Conservation (phyloP, 1,284 basidiomycete species). For the Laetiporus sulphureus region DNA sequence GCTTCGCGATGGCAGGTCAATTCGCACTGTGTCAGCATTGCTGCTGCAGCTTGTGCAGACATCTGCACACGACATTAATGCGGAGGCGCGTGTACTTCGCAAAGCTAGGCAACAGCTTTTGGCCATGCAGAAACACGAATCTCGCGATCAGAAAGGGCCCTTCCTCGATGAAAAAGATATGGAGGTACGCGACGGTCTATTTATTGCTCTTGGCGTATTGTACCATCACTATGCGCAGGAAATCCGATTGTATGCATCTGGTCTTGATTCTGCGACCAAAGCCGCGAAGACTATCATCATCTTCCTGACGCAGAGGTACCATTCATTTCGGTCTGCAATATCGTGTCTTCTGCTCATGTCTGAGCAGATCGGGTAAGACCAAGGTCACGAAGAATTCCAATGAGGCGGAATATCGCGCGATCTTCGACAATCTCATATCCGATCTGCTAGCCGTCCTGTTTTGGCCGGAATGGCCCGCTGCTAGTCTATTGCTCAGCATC, state of each 20-base stretch:
- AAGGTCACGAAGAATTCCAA: constrained; percentile 84
- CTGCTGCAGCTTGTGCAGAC: constrained; percentile 95
- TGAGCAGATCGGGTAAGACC: constrained; percentile 61
- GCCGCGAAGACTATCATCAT: constrained; percentile 79
- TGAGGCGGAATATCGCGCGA: constrained; percentile 85
- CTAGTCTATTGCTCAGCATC: constrained; percentile 73
- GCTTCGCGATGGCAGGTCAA: constrained; percentile 76
- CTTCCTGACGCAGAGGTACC: constrained; percentile 76
- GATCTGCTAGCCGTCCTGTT: constrained; percentile 88
- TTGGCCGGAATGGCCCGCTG: constrained; percentile 96
- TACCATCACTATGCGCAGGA: no score
- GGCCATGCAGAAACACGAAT: constrained; percentile 55
- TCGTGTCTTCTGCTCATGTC: background rate
- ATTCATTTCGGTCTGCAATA: background rate
- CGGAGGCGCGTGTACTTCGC: constrained; percentile 53
- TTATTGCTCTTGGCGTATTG: no score
- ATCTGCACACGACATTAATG: constrained; percentile 73
- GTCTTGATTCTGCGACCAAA: constrained; percentile 74
- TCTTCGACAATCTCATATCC: constrained; percentile 85
- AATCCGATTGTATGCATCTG: constrained; percentile 56
- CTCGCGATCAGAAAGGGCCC: constrained; percentile 39
- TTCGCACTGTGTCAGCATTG: constrained; percentile 88
- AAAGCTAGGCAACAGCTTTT: constrained; percentile 57
- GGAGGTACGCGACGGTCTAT: constrained; percentile 37
- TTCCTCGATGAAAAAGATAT: constrained; percentile 61